Base-by-base conservation (phyloP, 805 yeast genomes). In the Kockiozyma suomiensis region DNA sequence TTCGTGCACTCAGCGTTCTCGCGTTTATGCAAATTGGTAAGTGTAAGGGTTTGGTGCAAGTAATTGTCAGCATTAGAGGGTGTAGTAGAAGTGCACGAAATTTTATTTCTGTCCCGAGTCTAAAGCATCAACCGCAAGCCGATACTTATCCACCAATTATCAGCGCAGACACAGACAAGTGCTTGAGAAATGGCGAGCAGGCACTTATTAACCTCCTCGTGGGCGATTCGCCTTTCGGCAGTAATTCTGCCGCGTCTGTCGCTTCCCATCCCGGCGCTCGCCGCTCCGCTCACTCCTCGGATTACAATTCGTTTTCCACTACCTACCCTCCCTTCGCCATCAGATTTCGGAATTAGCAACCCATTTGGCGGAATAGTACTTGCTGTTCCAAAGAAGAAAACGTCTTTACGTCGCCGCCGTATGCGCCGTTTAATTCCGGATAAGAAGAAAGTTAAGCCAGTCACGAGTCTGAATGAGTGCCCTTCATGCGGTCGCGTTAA, bases 381-480 rank as follows among this genome's bases (percentile, higher is more conserved):
- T 66, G 99, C 99, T 4, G 97, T 85, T 5, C 98, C 99, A 56
- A 94, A 94, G 79, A 91, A 92, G 83, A 92, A 91, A 74, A 85
- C 85, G 1, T 90, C 98, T 6, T 90, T 90, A 73, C 84, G 84
- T 76, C 88, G 90, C 74, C 88, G 89, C 70, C 85, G 97, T 74
- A 86, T 83, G 72, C 85, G 92, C 76, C 84, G 87, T 67, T 83
- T 89, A 66, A 91, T 90, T 6, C 90, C 93, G 3, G 96, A 89
- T 10, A 81, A 84, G 59, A 93, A 90, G 73, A 94, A 91, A 68
- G 78, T 89, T 66, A 84, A 88, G 72, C 85, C 86, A 52, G 79
- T 88, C 65, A 82, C 85, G 57, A 86, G 89, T 71, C 78, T 94
- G 70, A 90, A 87, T 64, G 83, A 96, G 73, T 93, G 99, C 73